Percentiles rank a stretch among this genome's conserved stretches.
These are phyloP conservation scores for Eutrema heterophyllum DNA, from an alignment of 345 rosid genomes.

Conservation along the genomic window DNA sequence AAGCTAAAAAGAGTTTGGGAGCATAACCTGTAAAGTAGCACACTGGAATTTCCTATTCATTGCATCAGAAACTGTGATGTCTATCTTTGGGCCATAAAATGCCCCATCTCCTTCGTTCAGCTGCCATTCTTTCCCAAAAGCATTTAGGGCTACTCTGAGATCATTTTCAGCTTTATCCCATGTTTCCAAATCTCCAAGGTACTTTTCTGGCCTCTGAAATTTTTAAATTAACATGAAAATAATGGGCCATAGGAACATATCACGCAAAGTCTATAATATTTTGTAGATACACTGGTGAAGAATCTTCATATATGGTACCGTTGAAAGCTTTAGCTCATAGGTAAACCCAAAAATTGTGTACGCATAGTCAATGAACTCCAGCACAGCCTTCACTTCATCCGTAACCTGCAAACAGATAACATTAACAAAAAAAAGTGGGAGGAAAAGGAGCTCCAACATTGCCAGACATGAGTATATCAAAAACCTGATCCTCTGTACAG, in stretches of 20 bases:
- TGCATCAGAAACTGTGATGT: constrained; percentile 94
- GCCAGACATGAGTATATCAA: constrained; percentile 7
- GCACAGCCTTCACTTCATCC: constrained; percentile 72
- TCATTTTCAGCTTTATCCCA: constrained; percentile 93
- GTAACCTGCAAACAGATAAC: constrained; percentile 52
- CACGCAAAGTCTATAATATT: not conserved
- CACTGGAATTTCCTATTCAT: constrained; percentile 92
- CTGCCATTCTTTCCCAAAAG: constrained; percentile 83
- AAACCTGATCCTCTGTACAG: constrained; percentile 82
- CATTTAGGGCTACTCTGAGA: constrained; percentile 70
- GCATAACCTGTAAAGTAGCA: constrained; percentile 85
- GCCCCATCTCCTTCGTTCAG: constrained; percentile 94
- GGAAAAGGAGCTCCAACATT: not conserved
- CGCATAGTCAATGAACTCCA: constrained; percentile 72
- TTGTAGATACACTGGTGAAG: not conserved
- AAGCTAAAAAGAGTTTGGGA: not conserved
- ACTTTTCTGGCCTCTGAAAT: constrained; percentile 91
- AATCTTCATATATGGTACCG: constrained; percentile 45
- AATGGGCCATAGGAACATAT: not conserved
- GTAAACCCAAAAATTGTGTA: constrained; percentile 80
- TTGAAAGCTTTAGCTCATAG: constrained; percentile 86
- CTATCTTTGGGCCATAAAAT: constrained; percentile 98
- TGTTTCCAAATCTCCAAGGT: constrained; percentile 65
- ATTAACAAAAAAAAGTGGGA: not conserved
- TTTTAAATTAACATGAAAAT: constrained; percentile 9